A percentile compares a stretch with the other conserved stretches of the same genome.
Evolutionary conservation across 371 early-diverging fungal genomes (phyloP).

Genomic region (Cokeromyces recurvatus): DNA sequence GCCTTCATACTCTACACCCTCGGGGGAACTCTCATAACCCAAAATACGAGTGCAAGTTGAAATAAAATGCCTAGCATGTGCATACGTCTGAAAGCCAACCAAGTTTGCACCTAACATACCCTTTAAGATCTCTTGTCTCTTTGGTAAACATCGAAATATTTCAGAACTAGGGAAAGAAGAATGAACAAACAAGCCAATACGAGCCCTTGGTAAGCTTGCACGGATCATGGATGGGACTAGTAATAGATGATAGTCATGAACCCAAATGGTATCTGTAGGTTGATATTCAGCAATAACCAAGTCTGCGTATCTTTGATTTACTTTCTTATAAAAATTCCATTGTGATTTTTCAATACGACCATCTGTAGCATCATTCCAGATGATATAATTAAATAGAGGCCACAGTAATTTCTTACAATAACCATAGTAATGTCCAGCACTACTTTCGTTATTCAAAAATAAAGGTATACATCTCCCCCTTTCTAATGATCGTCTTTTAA

Average conservation of each 20-base stretch:
- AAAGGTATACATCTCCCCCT: slow-evolving; percentile 69
- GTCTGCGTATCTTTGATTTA: slow-evolving; percentile 82
- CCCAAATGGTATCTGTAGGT: slow-evolving; percentile 93
- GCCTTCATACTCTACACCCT: slow-evolving; percentile 75
- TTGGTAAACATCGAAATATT: slow-evolving; percentile 89
- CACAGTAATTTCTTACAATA: slow-evolving; percentile 92
- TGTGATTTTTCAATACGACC: slow-evolving; percentile 59
- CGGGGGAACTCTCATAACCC: slow-evolving; percentile 82
- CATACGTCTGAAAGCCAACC: slow-evolving; percentile 95
- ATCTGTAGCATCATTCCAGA: slow-evolving; percentile 75
- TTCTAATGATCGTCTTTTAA: slow-evolving; percentile 38
- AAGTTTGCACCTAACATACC: slow-evolving; percentile 91
- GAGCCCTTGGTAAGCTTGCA: slow-evolving; percentile 68
- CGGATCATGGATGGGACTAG: slow-evolving; percentile 86
- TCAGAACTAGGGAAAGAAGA: slow-evolving; percentile 95
- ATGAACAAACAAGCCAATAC: slow-evolving; percentile 97
- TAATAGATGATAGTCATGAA: slow-evolving; percentile 98
- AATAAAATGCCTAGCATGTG: slow-evolving; percentile 94
- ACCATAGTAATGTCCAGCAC: slow-evolving; percentile 81
- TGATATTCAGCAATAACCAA: slow-evolving; percentile 65
- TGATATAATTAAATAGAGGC: slow-evolving; percentile 96
- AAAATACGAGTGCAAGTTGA: slow-evolving; percentile 89
- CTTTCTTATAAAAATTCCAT: slow-evolving; percentile 82
- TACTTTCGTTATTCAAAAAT: slow-evolving; percentile 66
- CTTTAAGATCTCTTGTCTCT: slow-evolving; percentile 84